Percentiles rank a stretch among this genome's conserved stretches.
phyloP scores from a whole-genome alignment of 2,329 filamentous ascomycete genomes.

The Fusarium sp. region DNA sequence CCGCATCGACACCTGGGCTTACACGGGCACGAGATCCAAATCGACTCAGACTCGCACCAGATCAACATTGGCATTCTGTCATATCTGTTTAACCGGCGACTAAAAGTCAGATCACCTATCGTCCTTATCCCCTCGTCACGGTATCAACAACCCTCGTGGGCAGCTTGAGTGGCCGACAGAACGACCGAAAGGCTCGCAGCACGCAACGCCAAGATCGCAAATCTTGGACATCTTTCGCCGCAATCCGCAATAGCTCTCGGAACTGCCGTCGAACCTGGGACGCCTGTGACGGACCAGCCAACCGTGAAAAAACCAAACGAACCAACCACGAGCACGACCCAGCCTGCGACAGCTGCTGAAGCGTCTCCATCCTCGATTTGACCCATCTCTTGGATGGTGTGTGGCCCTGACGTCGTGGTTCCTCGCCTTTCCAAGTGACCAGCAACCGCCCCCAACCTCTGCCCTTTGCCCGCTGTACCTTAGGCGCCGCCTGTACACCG shows the following conservation, averaged over 20 bases:
- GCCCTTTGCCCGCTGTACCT: conserved; percentile 28
- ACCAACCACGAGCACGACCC: conserved; percentile 37
- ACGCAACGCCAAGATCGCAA: conserved; percentile 21
- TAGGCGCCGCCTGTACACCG: conserved; percentile 38
- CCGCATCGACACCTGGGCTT: conserved; percentile 27
- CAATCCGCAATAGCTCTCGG: conserved; percentile 20
- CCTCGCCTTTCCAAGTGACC: conserved; percentile 41
- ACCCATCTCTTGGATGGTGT: conserved; percentile 39
- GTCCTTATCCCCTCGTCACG: conserved; percentile 9
- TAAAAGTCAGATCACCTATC: conserved; percentile 4
- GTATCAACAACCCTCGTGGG: conserved; percentile 24
- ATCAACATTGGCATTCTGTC: conserved; percentile 17
- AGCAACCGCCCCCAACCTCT: conserved; percentile 29
- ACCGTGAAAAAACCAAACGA: conserved; percentile 5
- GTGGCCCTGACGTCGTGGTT: conserved; percentile 41
- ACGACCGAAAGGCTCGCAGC: conserved; percentile 13
- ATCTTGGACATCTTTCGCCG: conserved; percentile 24
- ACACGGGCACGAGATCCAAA: conserved; percentile 37
- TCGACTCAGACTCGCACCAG: conserved; percentile 15
- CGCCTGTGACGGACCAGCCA: conserved; percentile 24
- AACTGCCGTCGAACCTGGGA: conserved; percentile 35
- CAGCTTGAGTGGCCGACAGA: conserved; percentile 8
- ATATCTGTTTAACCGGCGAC: conserved; percentile 13
- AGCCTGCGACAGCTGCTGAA: conserved; percentile 28
- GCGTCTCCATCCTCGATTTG: conserved; percentile 30